A percentile compares a stretch with the other conserved stretches of the same genome.
Conservation (phyloP, 1,139 yeast genomes). For the Zhuliangozyma blackwelliae region DNA sequence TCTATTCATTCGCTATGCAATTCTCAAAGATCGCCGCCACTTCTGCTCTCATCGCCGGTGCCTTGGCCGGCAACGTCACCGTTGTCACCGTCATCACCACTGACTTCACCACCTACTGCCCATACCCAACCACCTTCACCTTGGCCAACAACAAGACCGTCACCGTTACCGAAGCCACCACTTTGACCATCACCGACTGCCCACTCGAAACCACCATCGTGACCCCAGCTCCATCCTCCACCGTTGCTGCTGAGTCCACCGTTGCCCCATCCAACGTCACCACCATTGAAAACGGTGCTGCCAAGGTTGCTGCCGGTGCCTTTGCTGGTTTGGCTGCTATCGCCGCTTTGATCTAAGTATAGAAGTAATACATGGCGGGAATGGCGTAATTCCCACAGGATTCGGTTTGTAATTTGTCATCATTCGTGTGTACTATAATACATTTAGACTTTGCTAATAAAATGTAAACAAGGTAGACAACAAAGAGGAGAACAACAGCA, state of each 20-base stretch:
- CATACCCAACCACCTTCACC: conserved; percentile 30
- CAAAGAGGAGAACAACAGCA: no score
- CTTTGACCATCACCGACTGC: conserved; percentile 45
- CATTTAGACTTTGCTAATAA: no score
- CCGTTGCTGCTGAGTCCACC: conserved; percentile 15
- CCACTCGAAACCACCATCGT: conserved; percentile 45
- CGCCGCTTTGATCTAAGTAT: conserved; percentile 44
- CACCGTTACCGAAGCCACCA: conserved; percentile 44
- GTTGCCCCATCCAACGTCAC: conserved; percentile 12
- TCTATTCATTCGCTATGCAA: conserved; percentile 24
- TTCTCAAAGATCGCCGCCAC: conserved; percentile 39
- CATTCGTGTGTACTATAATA: no score
- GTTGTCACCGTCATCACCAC: conserved; percentile 43
- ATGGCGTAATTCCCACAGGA: no score
- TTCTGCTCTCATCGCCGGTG: conserved; percentile 36
- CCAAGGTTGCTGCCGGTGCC: conserved; percentile 41
- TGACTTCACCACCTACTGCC: conserved; percentile 47
- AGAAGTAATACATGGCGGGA: no score
- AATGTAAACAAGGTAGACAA: no score
- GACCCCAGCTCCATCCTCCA: conserved; percentile 16
- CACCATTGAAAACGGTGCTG: conserved; percentile 27
- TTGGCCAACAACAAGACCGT: conserved; percentile 45
- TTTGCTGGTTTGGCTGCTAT: conserved; percentile 48
- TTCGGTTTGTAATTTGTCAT: no score
- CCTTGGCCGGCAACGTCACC: conserved; percentile 38